Evolutionary conservation across 2,329 filamentous ascomycete species (phyloP).

Genomic region (Helminthosporium solani): DNA sequence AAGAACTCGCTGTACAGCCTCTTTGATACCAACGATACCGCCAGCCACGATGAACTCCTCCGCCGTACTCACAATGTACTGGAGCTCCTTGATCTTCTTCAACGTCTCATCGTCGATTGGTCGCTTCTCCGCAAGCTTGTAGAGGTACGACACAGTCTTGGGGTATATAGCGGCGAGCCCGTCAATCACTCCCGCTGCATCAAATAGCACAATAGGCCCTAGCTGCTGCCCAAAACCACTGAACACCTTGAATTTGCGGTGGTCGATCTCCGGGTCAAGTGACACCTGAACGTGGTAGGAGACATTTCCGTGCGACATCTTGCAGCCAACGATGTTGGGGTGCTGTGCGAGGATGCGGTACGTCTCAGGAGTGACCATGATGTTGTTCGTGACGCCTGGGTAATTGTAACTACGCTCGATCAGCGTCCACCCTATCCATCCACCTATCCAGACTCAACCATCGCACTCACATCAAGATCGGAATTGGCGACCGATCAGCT

Average conservation of each 20-base stretch:
- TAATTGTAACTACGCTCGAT: slow-evolving; percentile 59
- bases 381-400: slow-evolving; percentile 66
- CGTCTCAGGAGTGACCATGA: slow-evolving; percentile 59
- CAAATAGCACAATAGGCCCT: slow-evolving; percentile 62
- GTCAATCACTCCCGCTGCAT: slow-evolving; percentile 66
- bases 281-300: slow-evolving; percentile 65
- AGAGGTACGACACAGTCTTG: slow-evolving; percentile 60
- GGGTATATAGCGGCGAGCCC: slow-evolving; percentile 67
- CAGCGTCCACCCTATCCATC: slow-evolving; percentile 8
- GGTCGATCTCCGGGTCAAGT: slow-evolving; percentile 60
- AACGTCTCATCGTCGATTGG: slow-evolving; percentile 39
- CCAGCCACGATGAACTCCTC: slow-evolving; percentile 63
- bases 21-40: slow-evolving; percentile 66
- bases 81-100: slow-evolving; percentile 55
- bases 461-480: slow-evolving; percentile 58
- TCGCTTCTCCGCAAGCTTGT: slow-evolving; percentile 49
- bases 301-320: slow-evolving; percentile 67
- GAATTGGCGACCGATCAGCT: slow-evolving; percentile 61
- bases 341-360: slow-evolving; percentile 61
- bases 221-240: slow-evolving; percentile 67
- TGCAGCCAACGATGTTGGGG: slow-evolving; percentile 68
- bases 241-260: slow-evolving; percentile 60
- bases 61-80: slow-evolving; percentile 61
- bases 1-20: slow-evolving; percentile 60
- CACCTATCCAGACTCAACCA: not conserved